phyloP scores from a whole-genome alignment of 2,329 filamentous ascomycete genomes.

The Aspergillus candidus region DNA sequence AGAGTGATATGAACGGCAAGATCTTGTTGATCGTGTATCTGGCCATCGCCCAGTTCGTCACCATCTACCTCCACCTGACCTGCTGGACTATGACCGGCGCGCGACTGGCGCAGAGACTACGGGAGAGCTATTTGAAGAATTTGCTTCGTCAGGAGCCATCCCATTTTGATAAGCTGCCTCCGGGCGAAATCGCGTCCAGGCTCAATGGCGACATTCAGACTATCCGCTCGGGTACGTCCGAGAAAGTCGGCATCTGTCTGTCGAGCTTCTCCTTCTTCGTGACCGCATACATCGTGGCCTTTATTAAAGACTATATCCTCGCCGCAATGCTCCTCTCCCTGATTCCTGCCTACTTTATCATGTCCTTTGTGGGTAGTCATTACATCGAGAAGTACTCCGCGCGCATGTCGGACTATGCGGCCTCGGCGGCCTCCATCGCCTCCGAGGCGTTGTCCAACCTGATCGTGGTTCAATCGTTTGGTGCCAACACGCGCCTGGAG shows the following conservation, averaged over 20 bases:
- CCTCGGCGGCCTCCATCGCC: conserved; percentile 56
- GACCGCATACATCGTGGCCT: conserved; percentile 61
- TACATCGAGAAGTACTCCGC: conserved; percentile 48
- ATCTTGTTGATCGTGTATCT: conserved; percentile 59
- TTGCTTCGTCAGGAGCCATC: conserved; percentile 57
- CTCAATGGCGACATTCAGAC: conserved; percentile 61
- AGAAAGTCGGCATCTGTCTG: conserved; percentile 63
- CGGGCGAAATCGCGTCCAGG: conserved; percentile 58
- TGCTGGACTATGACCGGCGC: conserved; percentile 61
- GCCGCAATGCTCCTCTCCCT: conserved; percentile 60
- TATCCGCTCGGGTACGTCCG: conserved; percentile 62
- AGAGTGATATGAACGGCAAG: conserved; percentile 41
- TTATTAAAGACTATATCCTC: conserved; percentile 57
- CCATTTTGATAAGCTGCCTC: conserved; percentile 58
- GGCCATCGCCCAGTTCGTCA: conserved; percentile 55
- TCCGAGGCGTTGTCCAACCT: conserved; percentile 58
- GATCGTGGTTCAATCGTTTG: conserved; percentile 58
- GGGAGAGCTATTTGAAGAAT: conserved; percentile 54
- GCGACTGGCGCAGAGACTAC: conserved; percentile 57
- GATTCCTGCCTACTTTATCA: conserved; percentile 57
- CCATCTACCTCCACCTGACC: conserved; percentile 59
- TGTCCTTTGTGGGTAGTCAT: conserved; percentile 51
- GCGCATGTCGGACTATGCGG: conserved; percentile 49
- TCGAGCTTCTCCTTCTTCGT: conserved; percentile 60
- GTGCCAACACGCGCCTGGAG: conserved; percentile 54